Percentiles rank a stretch among this genome's conserved stretches.
Conservation (phyloP, 1,139 yeast species). For the Kodamaea plutei region DNA sequence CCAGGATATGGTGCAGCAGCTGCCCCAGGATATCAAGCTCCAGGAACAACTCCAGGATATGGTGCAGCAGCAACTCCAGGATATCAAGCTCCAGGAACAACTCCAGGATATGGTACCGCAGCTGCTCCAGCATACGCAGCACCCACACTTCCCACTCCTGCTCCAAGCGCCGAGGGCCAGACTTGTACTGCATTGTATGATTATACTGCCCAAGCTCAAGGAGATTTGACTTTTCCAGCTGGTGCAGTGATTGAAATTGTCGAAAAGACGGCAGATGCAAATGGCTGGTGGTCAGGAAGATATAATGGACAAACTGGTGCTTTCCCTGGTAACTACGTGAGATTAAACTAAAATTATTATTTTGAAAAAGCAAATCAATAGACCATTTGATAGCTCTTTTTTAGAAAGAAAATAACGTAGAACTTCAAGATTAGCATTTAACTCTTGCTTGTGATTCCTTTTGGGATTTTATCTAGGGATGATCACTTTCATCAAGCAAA, state of each 20-base stretch:
- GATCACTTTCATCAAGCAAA: no score
- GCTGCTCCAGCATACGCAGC: conserved; percentile 11
- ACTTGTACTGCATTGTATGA: conserved; percentile 76
- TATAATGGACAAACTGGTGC: conserved; percentile 83
- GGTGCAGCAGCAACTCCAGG: conserved; percentile 10
- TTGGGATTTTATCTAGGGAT: no score
- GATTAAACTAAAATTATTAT: conserved; percentile 50
- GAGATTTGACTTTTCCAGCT: conserved; percentile 82
- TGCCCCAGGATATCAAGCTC: conserved; percentile 12
- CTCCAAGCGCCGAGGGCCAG: conserved; percentile 40
- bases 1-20: conserved; percentile 14
- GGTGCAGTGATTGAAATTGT: conserved; percentile 84
- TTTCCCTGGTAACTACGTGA: conserved; percentile 95
- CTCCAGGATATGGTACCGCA: conserved; percentile 13
- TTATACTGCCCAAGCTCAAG: conserved; percentile 80
- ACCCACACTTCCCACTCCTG: conserved; percentile 24
- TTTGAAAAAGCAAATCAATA: no score
- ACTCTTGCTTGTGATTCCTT: no score
- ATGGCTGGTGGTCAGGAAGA: conserved; percentile 99
- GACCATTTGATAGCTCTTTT: no score
- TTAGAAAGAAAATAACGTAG: no score
- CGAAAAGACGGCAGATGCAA: conserved; percentile 75
- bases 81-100: conserved; percentile 16
- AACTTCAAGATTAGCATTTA: no score
- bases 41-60: conserved; percentile 14